phyloP scores from a whole-genome alignment of 192 early-diverging fungal species.

The Geosiphon pyriformis region DNA sequence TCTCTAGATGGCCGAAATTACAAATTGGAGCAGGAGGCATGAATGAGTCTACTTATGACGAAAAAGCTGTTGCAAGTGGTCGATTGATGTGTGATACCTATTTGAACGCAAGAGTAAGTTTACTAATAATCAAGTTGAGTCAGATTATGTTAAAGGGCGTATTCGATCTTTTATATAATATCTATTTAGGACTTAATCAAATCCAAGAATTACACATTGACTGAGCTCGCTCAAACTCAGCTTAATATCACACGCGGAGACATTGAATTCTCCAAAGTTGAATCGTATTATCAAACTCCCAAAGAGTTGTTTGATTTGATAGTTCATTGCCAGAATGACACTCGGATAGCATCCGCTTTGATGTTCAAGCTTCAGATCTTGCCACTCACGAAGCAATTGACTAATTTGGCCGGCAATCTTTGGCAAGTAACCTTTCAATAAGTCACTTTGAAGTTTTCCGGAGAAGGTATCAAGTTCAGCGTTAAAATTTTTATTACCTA shows the following conservation, averaged over 20 bases:
- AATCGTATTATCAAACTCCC: conserved; percentile 59
- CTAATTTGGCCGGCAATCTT: conserved; percentile 88
- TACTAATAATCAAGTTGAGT: neutral
- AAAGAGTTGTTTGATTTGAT: conserved; percentile 64
- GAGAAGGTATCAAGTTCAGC: no score
- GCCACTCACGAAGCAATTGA: conserved; percentile 89
- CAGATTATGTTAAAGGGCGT: no score
- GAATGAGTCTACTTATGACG: conserved; percentile 68
- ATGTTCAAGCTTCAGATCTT: conserved; percentile 87
- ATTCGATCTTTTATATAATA: no score
- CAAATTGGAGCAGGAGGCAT: conserved; percentile 75
- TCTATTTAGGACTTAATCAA: conserved; percentile 66
- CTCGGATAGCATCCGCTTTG: conserved; percentile 70
- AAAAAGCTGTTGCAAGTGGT: conserved; percentile 74
- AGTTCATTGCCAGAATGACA: conserved; percentile 77
- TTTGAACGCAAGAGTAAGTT: conserved; percentile 51
- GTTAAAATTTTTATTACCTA: no score
- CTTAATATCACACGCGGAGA: conserved; percentile 76
- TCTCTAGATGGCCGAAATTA: conserved; percentile 74
- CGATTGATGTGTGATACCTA: conserved; percentile 94
- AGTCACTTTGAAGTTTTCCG: no score
- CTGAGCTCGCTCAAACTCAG: conserved; percentile 67
- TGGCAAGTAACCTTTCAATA: conserved; percentile 62
- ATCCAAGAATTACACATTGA: conserved; percentile 81
- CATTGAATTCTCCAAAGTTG: conserved; percentile 76